Base-by-base conservation (phyloP, 177 flowering plant genomes). In the Vitis hybrid region DNA sequence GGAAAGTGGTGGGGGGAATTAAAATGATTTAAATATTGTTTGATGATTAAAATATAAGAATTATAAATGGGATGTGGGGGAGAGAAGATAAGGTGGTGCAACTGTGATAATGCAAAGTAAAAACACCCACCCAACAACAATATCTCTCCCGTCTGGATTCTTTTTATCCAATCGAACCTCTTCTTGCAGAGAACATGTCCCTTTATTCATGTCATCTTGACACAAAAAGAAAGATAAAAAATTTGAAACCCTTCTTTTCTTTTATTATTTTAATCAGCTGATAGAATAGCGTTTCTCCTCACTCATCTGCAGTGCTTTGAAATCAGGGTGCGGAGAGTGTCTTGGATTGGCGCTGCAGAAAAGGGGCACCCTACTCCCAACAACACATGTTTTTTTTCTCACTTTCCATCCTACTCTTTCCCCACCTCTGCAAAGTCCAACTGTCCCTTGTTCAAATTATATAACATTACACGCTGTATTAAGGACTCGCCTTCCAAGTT, bases 41-140 rank as follows among this genome's bases (percentile, higher is more conserved):
- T 21, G 21, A 11, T 14, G 49, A 54, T 9, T 46, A 21, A 48
- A 15, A 48, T 13, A 5, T 32, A 59, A 49, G 60, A 54, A 63
- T 63, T 63, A 55, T 60, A 52, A 74, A 78, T 78, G 69, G 68
- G 70, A 48, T 59, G 75, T 69, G 86, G 78, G 81, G 72, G 46
- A 78, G 77, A 76, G 73, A 80, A 81, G 91, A 86, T 84, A 88
- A 86, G 88, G 87, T 78, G 80, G 75, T 76, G 82, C 79, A 73
- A 68, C 60, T 19, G 70, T 79, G 81, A 80, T 83, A 79, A 83
- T 81, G 76, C 75, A 70, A 76, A 76, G 74, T 63, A 52, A 62
- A 70, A 71, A 59, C 27, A 72, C 70, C 82, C 77, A 78, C 71
- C 81, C 82, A 85, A 80, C 85, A 79, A 60, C 82, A 81, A 76